Evolutionary conservation across 1,139 yeast species (phyloP).

Genomic region (Magnusiomyces suaveolens): DNA sequence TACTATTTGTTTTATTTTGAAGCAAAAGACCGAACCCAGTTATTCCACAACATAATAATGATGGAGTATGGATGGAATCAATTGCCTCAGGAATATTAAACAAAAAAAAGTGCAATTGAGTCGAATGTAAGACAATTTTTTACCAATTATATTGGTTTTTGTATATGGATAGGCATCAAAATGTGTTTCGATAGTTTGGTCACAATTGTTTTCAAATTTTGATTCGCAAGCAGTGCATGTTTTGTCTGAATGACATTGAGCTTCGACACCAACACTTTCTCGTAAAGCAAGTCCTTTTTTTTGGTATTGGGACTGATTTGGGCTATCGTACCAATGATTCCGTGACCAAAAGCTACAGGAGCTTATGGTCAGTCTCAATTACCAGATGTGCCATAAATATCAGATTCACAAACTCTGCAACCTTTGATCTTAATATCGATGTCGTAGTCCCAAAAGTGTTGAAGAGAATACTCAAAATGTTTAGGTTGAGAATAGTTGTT

Average conservation of each 20-base stretch:
- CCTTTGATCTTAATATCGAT: conserved; percentile 41
- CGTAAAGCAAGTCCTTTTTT: conserved; percentile 42
- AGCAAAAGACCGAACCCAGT: conserved; percentile 51
- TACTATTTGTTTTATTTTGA: conserved; percentile 43
- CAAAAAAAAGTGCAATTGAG: no score
- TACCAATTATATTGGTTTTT: no score
- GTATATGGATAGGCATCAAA: no score
- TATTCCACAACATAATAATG: conserved; percentile 59
- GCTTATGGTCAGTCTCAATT: conserved; percentile 33
- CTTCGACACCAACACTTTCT: conserved; percentile 58
- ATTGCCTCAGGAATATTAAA: conserved; percentile 47
- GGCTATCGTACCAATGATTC: conserved; percentile 47
- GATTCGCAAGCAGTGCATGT: conserved; percentile 44
- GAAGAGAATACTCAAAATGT: neutral
- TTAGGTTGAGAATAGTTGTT: neutral
- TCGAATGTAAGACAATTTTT: no score
- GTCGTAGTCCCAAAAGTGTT: conserved; percentile 16
- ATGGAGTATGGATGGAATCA: conserved; percentile 43
- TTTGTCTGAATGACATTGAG: conserved; percentile 41
- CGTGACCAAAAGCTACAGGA: conserved; percentile 41
- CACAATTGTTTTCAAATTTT: no score
- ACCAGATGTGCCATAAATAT: conserved; percentile 40
- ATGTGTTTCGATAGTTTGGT: no score
- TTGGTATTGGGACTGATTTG: conserved; percentile 35
- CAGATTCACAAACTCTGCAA: conserved; percentile 59